Conservation (phyloP, 2,329 filamentous ascomycete species). For the Orbilia blumenaviensis region DNA sequence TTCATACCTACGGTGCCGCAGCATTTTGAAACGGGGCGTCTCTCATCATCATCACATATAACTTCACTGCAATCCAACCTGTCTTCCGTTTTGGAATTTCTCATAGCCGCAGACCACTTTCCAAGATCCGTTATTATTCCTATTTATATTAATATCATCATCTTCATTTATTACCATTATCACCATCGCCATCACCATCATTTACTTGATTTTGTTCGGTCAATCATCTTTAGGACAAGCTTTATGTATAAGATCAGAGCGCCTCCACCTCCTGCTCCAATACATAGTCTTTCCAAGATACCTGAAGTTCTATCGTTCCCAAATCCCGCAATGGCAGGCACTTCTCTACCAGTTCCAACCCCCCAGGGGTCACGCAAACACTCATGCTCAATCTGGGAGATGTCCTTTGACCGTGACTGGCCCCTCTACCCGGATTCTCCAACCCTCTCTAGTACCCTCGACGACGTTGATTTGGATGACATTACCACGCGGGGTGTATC, state of each 20-base stretch:
- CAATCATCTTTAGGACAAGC: neutral
- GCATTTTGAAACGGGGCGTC: neutral
- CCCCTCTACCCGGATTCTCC: slow-evolving; percentile 37
- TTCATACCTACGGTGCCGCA: neutral
- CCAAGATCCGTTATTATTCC: neutral
- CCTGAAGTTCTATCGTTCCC: neutral
- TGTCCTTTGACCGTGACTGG: slow-evolving; percentile 24
- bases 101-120: too few species aligned
- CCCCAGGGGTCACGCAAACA: slow-evolving; percentile 18
- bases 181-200: neutral
- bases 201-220: too few species aligned
- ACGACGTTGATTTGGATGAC: slow-evolving; percentile 38
- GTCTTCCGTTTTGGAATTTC: too few species aligned
- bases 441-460: slow-evolving; percentile 18
- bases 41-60: too few species aligned
- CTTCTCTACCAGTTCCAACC: slow-evolving; percentile 18
- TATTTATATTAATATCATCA: neutral
- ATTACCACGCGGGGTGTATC: slow-evolving; percentile 40
- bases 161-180: neutral
- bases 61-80: too few species aligned
- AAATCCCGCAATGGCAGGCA: slow-evolving; percentile 12
- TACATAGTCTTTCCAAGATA: neutral
- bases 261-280: neutral
- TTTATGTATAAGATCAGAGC: slow-evolving; percentile 34
- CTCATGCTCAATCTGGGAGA: slow-evolving; percentile 38